Evolutionary conservation across 169 alveolate species (phyloP).

Genomic region (Cryptosporidium felis): DNA sequence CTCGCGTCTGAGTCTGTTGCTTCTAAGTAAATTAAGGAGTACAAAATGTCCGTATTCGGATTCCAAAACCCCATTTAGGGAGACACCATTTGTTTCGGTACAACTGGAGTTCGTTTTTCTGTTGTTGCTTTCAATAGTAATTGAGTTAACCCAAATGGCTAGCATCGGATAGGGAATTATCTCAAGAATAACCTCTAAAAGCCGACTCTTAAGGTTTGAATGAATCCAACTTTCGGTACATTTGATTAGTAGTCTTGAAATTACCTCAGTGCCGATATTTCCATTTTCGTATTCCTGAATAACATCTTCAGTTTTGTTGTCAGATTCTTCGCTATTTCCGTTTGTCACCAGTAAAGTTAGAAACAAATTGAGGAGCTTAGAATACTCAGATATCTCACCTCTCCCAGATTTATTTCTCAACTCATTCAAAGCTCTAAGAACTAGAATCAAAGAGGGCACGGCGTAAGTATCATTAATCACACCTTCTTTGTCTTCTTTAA

Average conservation of each 20-base stretch:
- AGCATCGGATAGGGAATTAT: slow-evolving; percentile 20
- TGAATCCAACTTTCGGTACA: slow-evolving; percentile 19
- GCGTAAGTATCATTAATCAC: slow-evolving; percentile 48
- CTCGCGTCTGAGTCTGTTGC: slow-evolving; percentile 7
- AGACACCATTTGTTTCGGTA: not conserved
- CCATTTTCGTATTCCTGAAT: not conserved
- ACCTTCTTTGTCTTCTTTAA: slow-evolving; percentile 32
- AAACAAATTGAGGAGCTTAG: not conserved
- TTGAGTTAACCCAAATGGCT: slow-evolving; percentile 23
- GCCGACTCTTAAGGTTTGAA: slow-evolving; percentile 22
- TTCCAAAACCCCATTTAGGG: not conserved
- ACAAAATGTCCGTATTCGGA: slow-evolving; percentile 56
- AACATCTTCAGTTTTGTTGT: too few relatives aligned
- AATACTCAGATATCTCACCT: not conserved
- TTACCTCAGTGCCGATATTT: slow-evolving; percentile 4
- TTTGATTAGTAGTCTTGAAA: slow-evolving; percentile 27
- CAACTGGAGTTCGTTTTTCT: not conserved
- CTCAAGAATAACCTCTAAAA: slow-evolving; percentile 18
- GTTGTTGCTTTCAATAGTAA: not conserved
- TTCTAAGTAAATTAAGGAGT: slow-evolving; percentile 7
- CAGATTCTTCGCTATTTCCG: slow-evolving; percentile 30
- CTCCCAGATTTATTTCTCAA: not conserved
- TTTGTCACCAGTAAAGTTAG: slow-evolving; percentile 24
- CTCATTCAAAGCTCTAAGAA: slow-evolving; percentile 5
- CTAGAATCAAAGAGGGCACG: slow-evolving; percentile 19